phyloP scores from a whole-genome alignment of 2,329 filamentous ascomycete species.

The Cytospora mali region DNA sequence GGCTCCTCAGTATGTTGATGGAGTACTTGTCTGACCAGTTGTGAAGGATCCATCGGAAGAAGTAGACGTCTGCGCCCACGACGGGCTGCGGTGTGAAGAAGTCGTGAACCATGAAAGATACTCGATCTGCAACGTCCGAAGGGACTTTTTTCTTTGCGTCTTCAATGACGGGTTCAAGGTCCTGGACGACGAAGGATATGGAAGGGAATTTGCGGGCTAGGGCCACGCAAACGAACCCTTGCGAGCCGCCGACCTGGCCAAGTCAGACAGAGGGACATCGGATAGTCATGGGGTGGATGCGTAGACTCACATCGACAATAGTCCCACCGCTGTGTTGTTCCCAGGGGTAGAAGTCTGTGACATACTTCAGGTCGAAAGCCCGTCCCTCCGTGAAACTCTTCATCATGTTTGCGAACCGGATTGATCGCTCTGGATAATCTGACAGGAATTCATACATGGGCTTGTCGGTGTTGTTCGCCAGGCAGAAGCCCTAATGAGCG shows the following conservation, averaged over 20 bases:
- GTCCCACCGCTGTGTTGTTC: conserved; percentile 6
- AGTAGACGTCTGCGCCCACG: conserved; percentile 11
- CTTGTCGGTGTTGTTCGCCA: conserved; percentile 30
- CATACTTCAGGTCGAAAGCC: conserved; percentile 28
- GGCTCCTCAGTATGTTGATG: conserved; percentile 1
- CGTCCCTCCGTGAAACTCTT: conserved; percentile 28
- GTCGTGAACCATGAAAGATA: background rate
- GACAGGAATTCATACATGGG: conserved; percentile 30
- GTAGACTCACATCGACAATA: background rate
- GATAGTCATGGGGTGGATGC: background rate
- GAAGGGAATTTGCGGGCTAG: conserved; percentile 24
- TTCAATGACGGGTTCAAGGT: conserved; percentile 25
- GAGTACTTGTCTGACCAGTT: conserved; percentile 12
- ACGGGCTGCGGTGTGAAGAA: conserved; percentile 17
- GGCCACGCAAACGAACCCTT: conserved; percentile 25
- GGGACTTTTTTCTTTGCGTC: background rate
- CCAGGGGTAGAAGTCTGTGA: conserved; percentile 30
- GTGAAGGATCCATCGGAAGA: conserved; percentile 13
- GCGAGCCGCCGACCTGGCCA: conserved; percentile 29
- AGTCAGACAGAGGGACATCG: background rate
- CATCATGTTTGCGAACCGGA: conserved; percentile 32
- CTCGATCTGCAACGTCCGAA: background rate
- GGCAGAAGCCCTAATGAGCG: conserved; percentile 29
- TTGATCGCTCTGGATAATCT: conserved; percentile 29
- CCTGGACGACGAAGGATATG: conserved; percentile 37